Evolutionary conservation across 208 protist species (phyloP).

Genomic region (Endotrypanum monterogeii): DNA sequence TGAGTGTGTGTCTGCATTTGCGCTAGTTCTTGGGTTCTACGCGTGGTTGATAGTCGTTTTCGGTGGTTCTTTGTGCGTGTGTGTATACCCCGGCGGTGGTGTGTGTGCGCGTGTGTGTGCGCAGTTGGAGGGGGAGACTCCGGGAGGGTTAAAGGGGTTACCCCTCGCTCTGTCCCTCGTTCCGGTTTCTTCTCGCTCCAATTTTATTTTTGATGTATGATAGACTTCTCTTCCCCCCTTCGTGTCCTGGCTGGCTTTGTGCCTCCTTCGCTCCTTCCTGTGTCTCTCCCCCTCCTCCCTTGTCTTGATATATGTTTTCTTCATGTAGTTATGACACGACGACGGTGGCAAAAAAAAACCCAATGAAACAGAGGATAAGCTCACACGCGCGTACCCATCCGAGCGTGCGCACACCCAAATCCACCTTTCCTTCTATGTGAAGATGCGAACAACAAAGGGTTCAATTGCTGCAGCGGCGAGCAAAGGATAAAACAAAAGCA

Average conservation of each 20-base stretch:
- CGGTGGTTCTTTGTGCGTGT: background rate
- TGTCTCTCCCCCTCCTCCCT: background rate
- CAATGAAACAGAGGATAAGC: too few species aligned
- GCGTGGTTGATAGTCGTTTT: background rate
- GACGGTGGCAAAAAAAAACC: background rate
- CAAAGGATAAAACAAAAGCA: background rate
- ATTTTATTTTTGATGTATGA: conserved; percentile 9
- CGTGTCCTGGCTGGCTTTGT: background rate
- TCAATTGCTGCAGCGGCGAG: background rate
- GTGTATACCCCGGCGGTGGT: background rate
- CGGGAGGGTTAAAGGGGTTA: background rate
- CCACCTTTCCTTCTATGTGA: background rate
- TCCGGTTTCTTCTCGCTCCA: conserved; percentile 1
- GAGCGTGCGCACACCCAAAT: background rate
- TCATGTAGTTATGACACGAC: background rate
- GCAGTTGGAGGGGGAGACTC: too few species aligned
- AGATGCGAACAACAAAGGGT: background rate
- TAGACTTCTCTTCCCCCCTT: conserved; percentile 7
- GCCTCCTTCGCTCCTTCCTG: background rate
- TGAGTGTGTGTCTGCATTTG: background rate
- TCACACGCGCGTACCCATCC: too few species aligned
- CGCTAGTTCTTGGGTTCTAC: background rate
- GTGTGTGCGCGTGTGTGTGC: background rate
- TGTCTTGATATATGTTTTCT: too few species aligned
- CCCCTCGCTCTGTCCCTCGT: background rate